phyloP scores from a whole-genome alignment of 805 yeast genomes.

The Komagataella ulmi region DNA sequence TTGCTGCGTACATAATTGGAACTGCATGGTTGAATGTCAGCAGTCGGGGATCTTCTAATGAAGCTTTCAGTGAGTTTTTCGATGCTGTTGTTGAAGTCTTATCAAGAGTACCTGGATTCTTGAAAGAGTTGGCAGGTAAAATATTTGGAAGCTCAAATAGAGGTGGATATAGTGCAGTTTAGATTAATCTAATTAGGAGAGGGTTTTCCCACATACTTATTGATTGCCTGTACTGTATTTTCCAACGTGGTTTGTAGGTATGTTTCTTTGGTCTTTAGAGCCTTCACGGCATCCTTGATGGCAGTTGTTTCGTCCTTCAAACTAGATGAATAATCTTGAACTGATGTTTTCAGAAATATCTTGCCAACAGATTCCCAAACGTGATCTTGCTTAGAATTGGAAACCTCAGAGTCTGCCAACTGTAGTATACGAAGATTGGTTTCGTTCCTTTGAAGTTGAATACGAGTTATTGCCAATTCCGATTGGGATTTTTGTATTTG shows the following conservation, averaged over 20 bases:
- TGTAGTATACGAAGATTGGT: constrained; percentile 40
- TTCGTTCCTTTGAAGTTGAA: constrained; percentile 33
- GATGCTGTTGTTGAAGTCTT: constrained; percentile 51
- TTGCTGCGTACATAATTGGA: constrained; percentile 59
- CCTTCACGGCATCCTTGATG: constrained; percentile 43
- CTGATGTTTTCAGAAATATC: constrained; percentile 40
- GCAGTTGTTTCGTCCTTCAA: constrained; percentile 38
- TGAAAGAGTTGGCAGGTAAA: constrained; percentile 53
- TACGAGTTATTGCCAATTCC: constrained; percentile 40
- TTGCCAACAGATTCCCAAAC: constrained; percentile 87
- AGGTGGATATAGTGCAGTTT: constrained; percentile 93
- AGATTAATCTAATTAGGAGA: constrained; percentile 7
- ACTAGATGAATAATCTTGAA: constrained; percentile 30
- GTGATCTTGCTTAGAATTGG: constrained; percentile 24
- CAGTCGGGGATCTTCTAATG: constrained; percentile 56
- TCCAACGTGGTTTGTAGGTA: constrained; percentile 70
- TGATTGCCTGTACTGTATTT: constrained; percentile 55
- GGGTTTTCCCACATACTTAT: constrained; percentile 7
- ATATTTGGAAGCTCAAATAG: constrained; percentile 50
- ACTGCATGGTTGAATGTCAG: constrained; percentile 69
- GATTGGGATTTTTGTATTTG: constrained; percentile 46
- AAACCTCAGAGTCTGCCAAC: constrained; percentile 44
- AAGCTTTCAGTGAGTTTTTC: constrained; percentile 57
- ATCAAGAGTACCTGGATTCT: constrained; percentile 49
- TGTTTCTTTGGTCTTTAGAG: constrained; percentile 51